A percentile compares a stretch with the other conserved stretches of the same genome.
phyloP scores from a whole-genome alignment of 1,284 basidiomycete genomes.

The Phylloporus gajari region DNA sequence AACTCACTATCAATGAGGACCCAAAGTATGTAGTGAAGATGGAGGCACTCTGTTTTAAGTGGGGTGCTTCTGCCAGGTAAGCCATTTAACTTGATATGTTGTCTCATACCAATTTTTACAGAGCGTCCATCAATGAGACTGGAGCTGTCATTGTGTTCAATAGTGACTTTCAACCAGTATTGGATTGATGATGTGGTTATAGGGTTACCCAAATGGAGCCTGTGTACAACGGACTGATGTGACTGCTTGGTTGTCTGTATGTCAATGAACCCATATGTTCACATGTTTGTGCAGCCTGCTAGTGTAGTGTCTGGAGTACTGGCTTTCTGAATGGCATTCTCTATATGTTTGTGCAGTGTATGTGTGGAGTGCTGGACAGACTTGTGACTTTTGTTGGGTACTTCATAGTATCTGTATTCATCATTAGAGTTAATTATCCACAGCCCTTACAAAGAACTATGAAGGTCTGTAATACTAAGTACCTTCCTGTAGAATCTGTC shows the following conservation, averaged over 20 bases:
- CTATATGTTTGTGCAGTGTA: no score
- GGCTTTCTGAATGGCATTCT: no score
- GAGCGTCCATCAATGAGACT: not conserved
- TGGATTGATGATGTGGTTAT: not conserved
- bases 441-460: not conserved
- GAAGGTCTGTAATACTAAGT: not conserved
- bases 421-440: not conserved
- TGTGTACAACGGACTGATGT: no score
- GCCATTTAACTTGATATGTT: not conserved
- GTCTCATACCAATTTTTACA: not conserved
- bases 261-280: no score
- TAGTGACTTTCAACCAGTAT: not conserved
- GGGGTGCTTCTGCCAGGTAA: not conserved
- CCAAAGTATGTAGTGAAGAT: not conserved
- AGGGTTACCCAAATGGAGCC: no score
- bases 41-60: not conserved
- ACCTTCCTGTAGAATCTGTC: not conserved
- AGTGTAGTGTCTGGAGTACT: no score
- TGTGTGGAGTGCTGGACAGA: no score
- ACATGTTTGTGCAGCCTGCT: no score
- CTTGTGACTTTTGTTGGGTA: no score
- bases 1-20: not conserved
- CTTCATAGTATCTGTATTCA: not conserved
- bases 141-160: not conserved
- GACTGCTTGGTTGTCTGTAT: no score